These are phyloP conservation scores for Prosopis cineraria DNA, from an alignment of 306 rosid genomes.

Conservation along the genomic window DNA sequence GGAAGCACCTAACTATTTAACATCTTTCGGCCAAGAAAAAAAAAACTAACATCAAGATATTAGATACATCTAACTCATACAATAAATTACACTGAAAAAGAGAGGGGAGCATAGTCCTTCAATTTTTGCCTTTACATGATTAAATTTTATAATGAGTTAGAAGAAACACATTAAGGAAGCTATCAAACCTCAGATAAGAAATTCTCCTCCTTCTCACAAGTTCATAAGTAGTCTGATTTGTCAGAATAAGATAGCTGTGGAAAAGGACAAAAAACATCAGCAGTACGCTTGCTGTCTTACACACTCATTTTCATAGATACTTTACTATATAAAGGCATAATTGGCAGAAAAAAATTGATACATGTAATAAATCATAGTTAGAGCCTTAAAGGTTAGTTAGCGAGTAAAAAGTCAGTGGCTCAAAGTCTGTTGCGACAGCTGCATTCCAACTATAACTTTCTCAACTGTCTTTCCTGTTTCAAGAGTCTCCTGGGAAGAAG, in stretches of 20 bases:
- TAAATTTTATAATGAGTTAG: neutral
- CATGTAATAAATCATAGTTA: neutral
- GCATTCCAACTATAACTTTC: neutral
- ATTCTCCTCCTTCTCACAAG: constrained; percentile 96
- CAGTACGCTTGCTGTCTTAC: neutral
- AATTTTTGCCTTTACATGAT: constrained; percentile 32
- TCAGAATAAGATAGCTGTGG: constrained; percentile 86
- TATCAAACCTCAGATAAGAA: constrained; percentile 78
- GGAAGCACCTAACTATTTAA: neutral
- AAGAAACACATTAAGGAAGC: constrained; percentile 25
- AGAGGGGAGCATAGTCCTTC: constrained; percentile 10
- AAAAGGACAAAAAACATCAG: constrained; percentile 31
- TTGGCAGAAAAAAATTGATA: constrained; percentile 19
- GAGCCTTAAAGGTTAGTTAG: neutral
- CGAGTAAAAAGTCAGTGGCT: neutral
- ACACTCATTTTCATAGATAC: constrained; percentile 25
- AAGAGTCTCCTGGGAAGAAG: too few relatives aligned
- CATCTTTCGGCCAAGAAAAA: neutral
- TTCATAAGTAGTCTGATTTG: constrained; percentile 94
- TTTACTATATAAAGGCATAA: constrained; percentile 12
- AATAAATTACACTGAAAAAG: constrained; percentile 19
- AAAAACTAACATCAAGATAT: neutral
- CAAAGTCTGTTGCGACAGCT: neutral
- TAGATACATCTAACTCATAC: neutral
- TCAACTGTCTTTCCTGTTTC: too few relatives aligned